A percentile compares a stretch with the other conserved stretches of the same genome.
Evolutionary conservation across 2,329 filamentous ascomycete genomes (phyloP).

Genomic region (Colletotrichum incanum): DNA sequence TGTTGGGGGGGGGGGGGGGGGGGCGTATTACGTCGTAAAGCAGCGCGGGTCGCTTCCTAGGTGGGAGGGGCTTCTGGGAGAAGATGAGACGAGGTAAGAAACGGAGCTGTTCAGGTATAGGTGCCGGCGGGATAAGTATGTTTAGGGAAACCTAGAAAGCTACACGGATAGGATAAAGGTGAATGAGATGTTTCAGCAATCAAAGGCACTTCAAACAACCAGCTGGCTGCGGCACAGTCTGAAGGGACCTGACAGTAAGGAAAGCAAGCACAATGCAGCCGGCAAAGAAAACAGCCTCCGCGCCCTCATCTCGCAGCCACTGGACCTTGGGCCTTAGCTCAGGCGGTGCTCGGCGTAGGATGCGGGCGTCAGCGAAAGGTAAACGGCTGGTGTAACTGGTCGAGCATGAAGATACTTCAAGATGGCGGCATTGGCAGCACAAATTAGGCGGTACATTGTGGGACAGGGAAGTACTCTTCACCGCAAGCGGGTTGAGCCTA

Average conservation of each 20-base stretch:
- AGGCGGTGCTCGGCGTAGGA: slow-evolving; percentile 36
- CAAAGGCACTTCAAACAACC: slow-evolving; percentile 7
- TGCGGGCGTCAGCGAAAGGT: slow-evolving; percentile 33
- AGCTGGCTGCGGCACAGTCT: slow-evolving; percentile 5
- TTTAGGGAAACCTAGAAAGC: background rate
- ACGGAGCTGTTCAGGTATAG: background rate
- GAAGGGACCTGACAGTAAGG: slow-evolving; percentile 16
- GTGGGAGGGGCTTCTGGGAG: slow-evolving; percentile 7
- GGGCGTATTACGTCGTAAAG: slow-evolving; percentile 15
- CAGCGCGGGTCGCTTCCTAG: slow-evolving; percentile 5
- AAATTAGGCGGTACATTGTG: background rate
- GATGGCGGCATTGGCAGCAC: background rate
- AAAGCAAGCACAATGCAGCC: slow-evolving; percentile 27
- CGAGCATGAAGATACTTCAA: background rate
- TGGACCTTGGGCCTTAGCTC: slow-evolving; percentile 32
- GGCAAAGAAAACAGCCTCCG: slow-evolving; percentile 13
- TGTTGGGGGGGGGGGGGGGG: no score
- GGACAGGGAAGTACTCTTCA: slow-evolving; percentile 32
- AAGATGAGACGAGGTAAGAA: slow-evolving; percentile 12
- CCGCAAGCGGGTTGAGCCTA: slow-evolving; percentile 32
- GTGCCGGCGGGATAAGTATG: slow-evolving; percentile 7
- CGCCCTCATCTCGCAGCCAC: slow-evolving; percentile 14
- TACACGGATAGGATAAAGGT: slow-evolving; percentile 8
- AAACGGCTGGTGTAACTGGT: slow-evolving; percentile 12
- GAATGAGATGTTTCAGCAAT: slow-evolving; percentile 20